Percentiles rank a stretch among this genome's conserved stretches.
Evolutionary conservation across 331 rosid species (phyloP).

Genomic region (Malus hybrid): DNA sequence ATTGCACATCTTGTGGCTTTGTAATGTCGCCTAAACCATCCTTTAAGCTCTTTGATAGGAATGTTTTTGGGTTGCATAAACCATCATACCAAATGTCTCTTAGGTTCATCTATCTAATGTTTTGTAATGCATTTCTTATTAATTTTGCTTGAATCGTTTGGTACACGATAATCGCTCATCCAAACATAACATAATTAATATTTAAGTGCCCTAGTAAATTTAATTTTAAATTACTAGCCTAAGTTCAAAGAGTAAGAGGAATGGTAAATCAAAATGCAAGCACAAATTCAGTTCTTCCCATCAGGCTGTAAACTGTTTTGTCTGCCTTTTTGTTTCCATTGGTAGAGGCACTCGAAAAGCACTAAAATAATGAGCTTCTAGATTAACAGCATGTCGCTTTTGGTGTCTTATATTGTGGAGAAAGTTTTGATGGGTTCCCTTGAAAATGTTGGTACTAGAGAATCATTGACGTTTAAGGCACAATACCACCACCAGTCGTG

Average conservation of each 20-base stretch:
- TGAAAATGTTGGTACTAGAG: slow-evolving; percentile 19
- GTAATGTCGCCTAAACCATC: too few relatives aligned
- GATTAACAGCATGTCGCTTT: slow-evolving; percentile 29
- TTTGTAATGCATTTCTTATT: not conserved
- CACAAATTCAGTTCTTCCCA: not conserved
- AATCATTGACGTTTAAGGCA: slow-evolving; percentile 34
- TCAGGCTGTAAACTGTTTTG: slow-evolving; percentile 2
- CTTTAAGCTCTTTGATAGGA: not conserved
- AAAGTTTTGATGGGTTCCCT: slow-evolving; percentile 25
- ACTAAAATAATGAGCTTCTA: slow-evolving; percentile 20
- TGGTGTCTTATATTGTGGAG: slow-evolving; percentile 24
- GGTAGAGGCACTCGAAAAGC: slow-evolving; percentile 1
- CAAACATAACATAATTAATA: not conserved
- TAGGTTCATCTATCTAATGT: too few relatives aligned
- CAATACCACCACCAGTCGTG: slow-evolving; percentile 3
- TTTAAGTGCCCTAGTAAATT: not conserved
- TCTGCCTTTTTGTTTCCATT: slow-evolving; percentile 7
- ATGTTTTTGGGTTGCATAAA: not conserved
- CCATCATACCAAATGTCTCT: not conserved
- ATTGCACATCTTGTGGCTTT: not conserved
- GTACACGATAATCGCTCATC: not conserved
- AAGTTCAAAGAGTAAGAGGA: not conserved
- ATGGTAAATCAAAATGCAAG: not conserved
- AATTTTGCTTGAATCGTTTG: not conserved
- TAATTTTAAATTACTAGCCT: not conserved